Percentiles rank a stretch among this genome's conserved stretches.
Evolutionary conservation across 2,329 filamentous ascomycete species (phyloP).

Genomic region (Cladosporium halotolerans): DNA sequence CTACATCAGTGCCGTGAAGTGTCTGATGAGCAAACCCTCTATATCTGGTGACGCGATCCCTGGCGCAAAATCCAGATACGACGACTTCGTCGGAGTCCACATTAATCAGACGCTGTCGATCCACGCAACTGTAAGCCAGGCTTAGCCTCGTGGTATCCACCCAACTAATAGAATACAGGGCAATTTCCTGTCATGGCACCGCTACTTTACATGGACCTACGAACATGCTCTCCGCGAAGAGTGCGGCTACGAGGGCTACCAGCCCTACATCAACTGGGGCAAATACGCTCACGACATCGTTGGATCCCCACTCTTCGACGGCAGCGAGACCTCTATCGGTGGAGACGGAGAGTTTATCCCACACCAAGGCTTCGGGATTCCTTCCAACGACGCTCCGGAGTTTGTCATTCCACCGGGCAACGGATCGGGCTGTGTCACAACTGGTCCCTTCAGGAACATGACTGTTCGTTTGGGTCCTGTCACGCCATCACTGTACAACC

Average conservation of each 20-base stretch:
- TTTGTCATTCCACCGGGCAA: slow-evolving; percentile 40
- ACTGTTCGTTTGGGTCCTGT: slow-evolving; percentile 45
- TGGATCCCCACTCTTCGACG: slow-evolving; percentile 51
- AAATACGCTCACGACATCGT: slow-evolving; percentile 38
- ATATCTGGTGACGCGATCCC: slow-evolving; percentile 15
- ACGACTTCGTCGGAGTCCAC: slow-evolving; percentile 27
- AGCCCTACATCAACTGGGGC: slow-evolving; percentile 50
- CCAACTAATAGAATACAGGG: slow-evolving; percentile 4
- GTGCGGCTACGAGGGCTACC: slow-evolving; percentile 38
- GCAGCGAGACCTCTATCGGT: slow-evolving; percentile 39
- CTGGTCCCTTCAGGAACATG: slow-evolving; percentile 46
- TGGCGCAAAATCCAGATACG: slow-evolving; percentile 24
- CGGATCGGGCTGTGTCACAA: slow-evolving; percentile 49
- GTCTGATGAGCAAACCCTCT: slow-evolving; percentile 23
- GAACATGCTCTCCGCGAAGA: slow-evolving; percentile 37
- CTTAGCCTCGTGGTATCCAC: background rate
- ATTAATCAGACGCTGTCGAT: slow-evolving; percentile 23
- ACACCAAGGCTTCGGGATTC: slow-evolving; percentile 35
- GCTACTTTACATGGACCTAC: slow-evolving; percentile 38
- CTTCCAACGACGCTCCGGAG: slow-evolving; percentile 8
- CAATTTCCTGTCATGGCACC: slow-evolving; percentile 38
- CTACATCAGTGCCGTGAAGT: slow-evolving; percentile 28
- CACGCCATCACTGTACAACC: slow-evolving; percentile 28
- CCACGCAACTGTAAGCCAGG: slow-evolving; percentile 18
- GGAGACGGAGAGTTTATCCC: slow-evolving; percentile 22